Base-by-base conservation (phyloP, 805 yeast genomes). In the Hanseniaspora thailandica region DNA sequence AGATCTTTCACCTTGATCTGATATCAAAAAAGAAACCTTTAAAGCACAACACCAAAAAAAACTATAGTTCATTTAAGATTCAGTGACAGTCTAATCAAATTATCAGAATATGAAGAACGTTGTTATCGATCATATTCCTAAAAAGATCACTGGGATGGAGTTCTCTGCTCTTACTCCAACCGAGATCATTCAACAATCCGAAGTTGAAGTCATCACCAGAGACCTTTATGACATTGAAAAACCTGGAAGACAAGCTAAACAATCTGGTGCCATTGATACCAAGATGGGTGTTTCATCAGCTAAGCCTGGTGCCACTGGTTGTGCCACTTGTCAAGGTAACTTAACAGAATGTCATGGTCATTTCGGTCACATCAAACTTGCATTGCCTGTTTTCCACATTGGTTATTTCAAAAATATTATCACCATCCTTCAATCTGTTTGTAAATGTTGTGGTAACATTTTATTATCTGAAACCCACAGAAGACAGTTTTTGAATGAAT, bases 301-400 rank as follows among this genome's bases (percentile, higher is more conserved):
- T 59, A 48, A 48, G 23, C 52, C 52, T 8, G 52, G 52, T 3
- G 69, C 82, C n/a, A 72, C 80, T 15, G 94, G 84, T 64, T 93
- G 99, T 72, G 66, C 77, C 13, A 94, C 97, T 0, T 93, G 99
- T 69, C 86, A 80, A 61, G 97, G 97, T 2, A 80, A 81, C 60
- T 71, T 93, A 58, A 95, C 96, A 0, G 78, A 95, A 1, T 93
- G 99, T 67, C 97, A 90, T 69, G 99, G 99, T 55, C 99, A 93
- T 70, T 93, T 93, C 66, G 99, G 99, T 40, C 96, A 94, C 63
- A 78, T 93, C 58, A 79, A 86, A 62, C 75, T 93, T 50, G 96
- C 97, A 0, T 72, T 93, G 44, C 99, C 99, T 1, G 97, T 89
- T 13, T 93, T 90, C 71, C 98, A 93, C 64, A 93, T 93, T 45